Conservation (phyloP, 2,329 filamentous ascomycete species). For the Fusarium napiforme region DNA sequence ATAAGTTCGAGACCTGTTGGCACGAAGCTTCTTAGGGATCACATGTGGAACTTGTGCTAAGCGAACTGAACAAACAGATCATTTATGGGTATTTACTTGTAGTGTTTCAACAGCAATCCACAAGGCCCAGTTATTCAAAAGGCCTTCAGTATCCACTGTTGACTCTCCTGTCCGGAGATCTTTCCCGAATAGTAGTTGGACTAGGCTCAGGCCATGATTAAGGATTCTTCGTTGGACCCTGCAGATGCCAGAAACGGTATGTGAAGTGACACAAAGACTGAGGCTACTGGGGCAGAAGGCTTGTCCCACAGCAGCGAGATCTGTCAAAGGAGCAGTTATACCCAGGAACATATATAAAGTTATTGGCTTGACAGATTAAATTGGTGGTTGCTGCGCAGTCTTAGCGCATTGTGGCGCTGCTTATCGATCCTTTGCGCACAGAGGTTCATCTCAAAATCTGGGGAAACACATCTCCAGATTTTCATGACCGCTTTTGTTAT, state of each 20-base stretch:
- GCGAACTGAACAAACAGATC: neutral
- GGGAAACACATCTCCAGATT: neutral
- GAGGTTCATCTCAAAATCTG: neutral
- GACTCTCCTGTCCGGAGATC: neutral
- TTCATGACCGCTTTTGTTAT: fast-evolving
- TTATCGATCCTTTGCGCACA: neutral
- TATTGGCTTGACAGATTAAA: too few relatives aligned
- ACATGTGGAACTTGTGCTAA: neutral
- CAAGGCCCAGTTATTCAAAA: neutral
- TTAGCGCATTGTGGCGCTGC: neutral
- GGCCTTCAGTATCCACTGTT: neutral
- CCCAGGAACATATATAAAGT: fast-evolving
- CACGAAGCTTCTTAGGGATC: neutral
- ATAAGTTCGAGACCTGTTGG: neutral
- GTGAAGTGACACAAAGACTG: neutral
- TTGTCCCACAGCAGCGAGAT: too few relatives aligned
- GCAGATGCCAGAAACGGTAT: neutral
- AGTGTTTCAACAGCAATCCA: neutral
- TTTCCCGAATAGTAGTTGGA: neutral
- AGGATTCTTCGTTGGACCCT: neutral
- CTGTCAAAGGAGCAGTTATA: fast-evolving
- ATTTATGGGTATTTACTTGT: neutral
- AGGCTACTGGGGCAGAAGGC: neutral
- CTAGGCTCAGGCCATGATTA: too few relatives aligned
- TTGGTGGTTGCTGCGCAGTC: too few relatives aligned